Base-by-base conservation (phyloP, 371 early-diverging fungal species). In the Lichtheimia corymbifera region DNA sequence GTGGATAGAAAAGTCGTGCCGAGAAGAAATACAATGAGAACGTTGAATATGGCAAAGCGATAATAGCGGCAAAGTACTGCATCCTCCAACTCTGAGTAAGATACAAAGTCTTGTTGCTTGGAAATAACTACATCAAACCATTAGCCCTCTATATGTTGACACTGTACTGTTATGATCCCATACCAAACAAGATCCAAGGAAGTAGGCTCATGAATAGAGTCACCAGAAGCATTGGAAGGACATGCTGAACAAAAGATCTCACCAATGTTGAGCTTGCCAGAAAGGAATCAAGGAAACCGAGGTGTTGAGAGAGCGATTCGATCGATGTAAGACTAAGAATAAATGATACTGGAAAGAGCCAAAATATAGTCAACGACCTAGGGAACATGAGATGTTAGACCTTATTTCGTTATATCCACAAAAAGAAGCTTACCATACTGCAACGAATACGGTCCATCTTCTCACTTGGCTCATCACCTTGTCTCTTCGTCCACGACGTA, bases 21-120 rank as follows among this genome's bases (percentile, higher is more conserved):
- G n/a, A 95, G 72, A 12, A 90, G 81, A 69, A 93, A 92, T 2
- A 95, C 88, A 58, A 97, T 79, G 47, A 97, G 67, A 1, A 96
- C 89, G 73, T 95, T 97, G 79, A 93, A 91, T n/a, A 96, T 80
- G 44, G 89, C 88, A 68, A 95, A 96, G 24, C 88, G 88, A 73
- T 91, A 96, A 70, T 93, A 93, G 59, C 93, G 88, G 44, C 82
- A 74, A 42, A 88, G 74, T 3, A 92, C 86, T 49, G 82, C 75
- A 53, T 87, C 85, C 59, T 87, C 91, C 11, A 90, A 67, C 25
- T 79, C 82, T 0, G 87, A 88, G 54, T 82, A 84, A 1, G 84
- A 83, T 13, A 79, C 68, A 62, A 83, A 84, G 11, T 81, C 81
- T 65, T 88, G 85, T 27, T 76, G 73, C 41, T 77, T 78, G 6